Conservation (phyloP, 108 stramenopile genomes). For the Parietichytrium sp. region DNA sequence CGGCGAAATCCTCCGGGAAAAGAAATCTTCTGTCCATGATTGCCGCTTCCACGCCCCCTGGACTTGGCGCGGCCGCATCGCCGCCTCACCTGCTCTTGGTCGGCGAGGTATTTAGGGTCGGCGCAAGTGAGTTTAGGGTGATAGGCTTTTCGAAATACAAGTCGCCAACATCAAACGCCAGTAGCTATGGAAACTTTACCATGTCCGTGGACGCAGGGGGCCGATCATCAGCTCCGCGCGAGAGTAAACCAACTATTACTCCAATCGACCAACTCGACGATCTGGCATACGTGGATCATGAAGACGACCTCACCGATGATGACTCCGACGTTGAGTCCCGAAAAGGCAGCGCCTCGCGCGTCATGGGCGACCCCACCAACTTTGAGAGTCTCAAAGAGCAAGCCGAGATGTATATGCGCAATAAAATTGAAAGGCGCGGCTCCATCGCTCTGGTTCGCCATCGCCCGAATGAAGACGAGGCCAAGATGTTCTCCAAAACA, state of each 20-base stretch:
- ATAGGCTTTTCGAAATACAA: slow-evolving; percentile 16
- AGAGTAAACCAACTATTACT: too few relatives aligned
- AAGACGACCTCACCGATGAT: background rate
- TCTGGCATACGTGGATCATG: background rate
- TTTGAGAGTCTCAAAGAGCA: background rate
- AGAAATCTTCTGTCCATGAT: background rate
- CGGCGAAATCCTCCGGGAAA: background rate
- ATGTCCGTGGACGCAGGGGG: too few relatives aligned
- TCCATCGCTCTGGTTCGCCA: slow-evolving; percentile 32
- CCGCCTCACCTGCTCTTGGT: slow-evolving; percentile 16
- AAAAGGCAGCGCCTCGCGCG: background rate
- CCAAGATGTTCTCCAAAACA: background rate
- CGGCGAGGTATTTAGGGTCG: slow-evolving; percentile 17
- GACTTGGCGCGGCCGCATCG: background rate
- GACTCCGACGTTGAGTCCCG: background rate
- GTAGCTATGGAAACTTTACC: too few relatives aligned
- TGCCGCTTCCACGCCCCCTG: background rate
- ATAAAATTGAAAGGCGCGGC: background rate
- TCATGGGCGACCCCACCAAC: slow-evolving; percentile 6
- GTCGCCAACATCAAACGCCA: too few relatives aligned
- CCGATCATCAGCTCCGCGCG: too few relatives aligned
- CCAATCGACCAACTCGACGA: background rate
- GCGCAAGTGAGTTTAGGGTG: slow-evolving; percentile 13
- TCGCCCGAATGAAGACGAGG: background rate
- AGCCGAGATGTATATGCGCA: background rate